phyloP scores from a whole-genome alignment of 2,329 filamentous ascomycete genomes.

The Domatiomyces globalis region DNA sequence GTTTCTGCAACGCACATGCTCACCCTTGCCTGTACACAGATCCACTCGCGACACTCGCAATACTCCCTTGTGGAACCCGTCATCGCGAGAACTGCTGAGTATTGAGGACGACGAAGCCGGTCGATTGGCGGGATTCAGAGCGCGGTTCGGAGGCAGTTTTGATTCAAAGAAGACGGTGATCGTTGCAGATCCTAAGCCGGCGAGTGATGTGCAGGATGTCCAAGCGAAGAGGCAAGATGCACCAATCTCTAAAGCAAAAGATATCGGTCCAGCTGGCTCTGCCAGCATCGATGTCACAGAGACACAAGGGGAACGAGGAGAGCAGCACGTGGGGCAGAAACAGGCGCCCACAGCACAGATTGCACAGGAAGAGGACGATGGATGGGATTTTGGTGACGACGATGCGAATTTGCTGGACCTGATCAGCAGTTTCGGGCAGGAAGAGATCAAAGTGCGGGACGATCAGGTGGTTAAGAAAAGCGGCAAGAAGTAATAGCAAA shows the following conservation, averaged over 20 bases:
- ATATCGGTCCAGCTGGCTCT: background rate
- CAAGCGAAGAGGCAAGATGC: background rate
- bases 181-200: constrained; percentile 21
- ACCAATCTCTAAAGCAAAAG: background rate
- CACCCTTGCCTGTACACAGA: constrained; percentile 42
- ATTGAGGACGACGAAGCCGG: constrained; percentile 93
- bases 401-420: constrained; percentile 45
- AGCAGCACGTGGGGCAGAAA: constrained; percentile 16
- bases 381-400: constrained; percentile 26
- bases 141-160: constrained; percentile 69
- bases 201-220: background rate
- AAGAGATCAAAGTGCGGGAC: constrained; percentile 18
- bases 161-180: constrained; percentile 42
- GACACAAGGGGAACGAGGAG: background rate
- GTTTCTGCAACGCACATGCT: constrained; percentile 42
- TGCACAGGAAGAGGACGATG: constrained; percentile 9
- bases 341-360: constrained; percentile 18
- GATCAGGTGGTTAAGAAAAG: constrained; percentile 20
- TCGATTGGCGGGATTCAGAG: constrained; percentile 69
- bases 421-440: constrained; percentile 38
- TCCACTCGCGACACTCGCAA: constrained; percentile 75
- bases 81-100: constrained; percentile 63
- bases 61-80: constrained; percentile 81
- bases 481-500: constrained; percentile 10
- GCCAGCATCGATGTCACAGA: background rate